A percentile compares a stretch with the other conserved stretches of the same genome.
Conservation (phyloP, 23 red algal genomes). For the Chondrus crispus region DNA sequence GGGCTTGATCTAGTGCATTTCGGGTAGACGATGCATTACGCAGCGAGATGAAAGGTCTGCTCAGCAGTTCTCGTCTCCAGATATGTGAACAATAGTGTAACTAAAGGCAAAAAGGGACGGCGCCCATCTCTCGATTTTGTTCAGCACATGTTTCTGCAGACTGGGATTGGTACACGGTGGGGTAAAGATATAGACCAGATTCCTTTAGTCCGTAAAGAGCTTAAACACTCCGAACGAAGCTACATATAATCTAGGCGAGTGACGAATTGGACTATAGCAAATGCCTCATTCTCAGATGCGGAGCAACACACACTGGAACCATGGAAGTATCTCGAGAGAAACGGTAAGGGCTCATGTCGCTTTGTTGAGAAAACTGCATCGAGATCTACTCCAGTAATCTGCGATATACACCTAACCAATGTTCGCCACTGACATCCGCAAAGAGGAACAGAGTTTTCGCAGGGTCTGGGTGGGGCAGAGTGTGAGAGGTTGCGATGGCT, state of each 20-base stretch:
- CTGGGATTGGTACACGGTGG: background rate
- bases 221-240: background rate
- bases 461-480: background rate
- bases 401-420: conserved; percentile 3
- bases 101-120: background rate
- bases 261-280: background rate
- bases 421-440: background rate
- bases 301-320: background rate
- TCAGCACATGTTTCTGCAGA: background rate
- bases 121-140: background rate
- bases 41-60: background rate
- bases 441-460: background rate
- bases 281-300: background rate
- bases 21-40: background rate
- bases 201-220: conserved; percentile 1
- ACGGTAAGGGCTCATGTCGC: background rate
- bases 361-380: background rate
- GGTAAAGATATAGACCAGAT: background rate
- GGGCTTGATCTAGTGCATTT: no score
- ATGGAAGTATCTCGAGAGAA: background rate
- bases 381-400: background rate
- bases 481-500: background rate
- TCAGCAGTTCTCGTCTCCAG: background rate
- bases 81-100: conserved; percentile 13
- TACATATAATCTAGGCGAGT: background rate